phyloP scores from a whole-genome alignment of 2,329 filamentous ascomycete species.

The Penicillium sp. region DNA sequence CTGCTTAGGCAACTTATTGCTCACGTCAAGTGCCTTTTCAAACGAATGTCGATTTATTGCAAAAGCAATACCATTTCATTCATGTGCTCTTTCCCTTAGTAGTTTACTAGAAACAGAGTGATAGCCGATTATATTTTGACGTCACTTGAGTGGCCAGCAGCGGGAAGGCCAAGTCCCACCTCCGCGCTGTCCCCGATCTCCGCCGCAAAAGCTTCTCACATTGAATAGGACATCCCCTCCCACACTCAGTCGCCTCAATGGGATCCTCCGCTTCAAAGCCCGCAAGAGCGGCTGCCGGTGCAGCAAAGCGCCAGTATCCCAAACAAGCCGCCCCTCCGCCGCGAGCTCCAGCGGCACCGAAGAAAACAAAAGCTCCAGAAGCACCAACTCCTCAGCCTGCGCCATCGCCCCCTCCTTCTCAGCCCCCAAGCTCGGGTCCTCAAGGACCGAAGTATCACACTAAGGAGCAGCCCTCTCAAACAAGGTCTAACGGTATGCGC shows the following conservation, averaged over 20 bases:
- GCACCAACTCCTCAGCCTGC: conserved; percentile 5
- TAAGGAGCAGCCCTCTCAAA: conserved; percentile 32
- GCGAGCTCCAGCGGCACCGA: conserved; percentile 26
- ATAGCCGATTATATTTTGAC: conserved; percentile 20
- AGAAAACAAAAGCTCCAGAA: conserved; percentile 9
- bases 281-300: conserved; percentile 48
- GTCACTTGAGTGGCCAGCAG: conserved; percentile 17
- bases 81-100: background rate
- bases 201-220: conserved; percentile 16
- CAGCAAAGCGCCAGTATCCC: conserved; percentile 55
- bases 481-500: conserved; percentile 36
- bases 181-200: conserved; percentile 20
- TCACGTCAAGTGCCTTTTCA: no score
- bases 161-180: conserved; percentile 19
- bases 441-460: conserved; percentile 36
- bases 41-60: background rate
- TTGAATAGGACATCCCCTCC: background rate
- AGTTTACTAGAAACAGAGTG: background rate
- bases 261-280: conserved; percentile 60
- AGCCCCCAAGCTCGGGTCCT: background rate
- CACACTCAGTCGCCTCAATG: conserved; percentile 40
- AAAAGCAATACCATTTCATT: no score
- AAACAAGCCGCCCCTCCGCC: conserved; percentile 42
- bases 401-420: background rate
- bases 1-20: background rate